Base-by-base conservation (phyloP, 371 early-diverging fungal species). In the Mortierella polycephala region DNA sequence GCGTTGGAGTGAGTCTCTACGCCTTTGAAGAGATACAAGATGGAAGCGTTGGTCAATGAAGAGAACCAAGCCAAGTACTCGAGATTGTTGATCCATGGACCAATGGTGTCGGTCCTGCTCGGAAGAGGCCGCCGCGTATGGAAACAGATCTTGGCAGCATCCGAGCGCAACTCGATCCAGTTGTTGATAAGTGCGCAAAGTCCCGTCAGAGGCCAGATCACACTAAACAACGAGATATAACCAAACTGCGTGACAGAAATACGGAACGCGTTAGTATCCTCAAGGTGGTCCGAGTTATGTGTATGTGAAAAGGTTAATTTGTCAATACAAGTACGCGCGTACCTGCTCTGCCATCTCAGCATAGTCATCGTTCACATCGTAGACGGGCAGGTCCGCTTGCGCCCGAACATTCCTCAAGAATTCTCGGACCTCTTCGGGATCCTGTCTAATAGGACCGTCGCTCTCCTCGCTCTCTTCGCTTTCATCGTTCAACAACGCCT, bases 271-370 rank as follows among this genome's bases (percentile, higher is more conserved):
- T 30, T 30, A 30, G 30, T 30, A 30, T 30, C 4, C 30, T 30
- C 30, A 2, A 30, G 30, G 30, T 4, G 30, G 4, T 2, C 30
- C n/a, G n/a, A n/a, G n/a, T n/a, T n/a, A n/a, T n/a, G n/a, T 30
- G 30, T 30, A 4, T 30, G 30, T 4, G 30, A 30, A 30, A 30
- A 30, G 30, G 4, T 9, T 9, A 53, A 42, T 40, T 37, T 9
- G 20, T n/a, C 6, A 11, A 18, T n/a, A 3, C 50, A 12, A 70
- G 49, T 47, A 14, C 46, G 49, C 47, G 11, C 46, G 58, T 87
- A 90, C 90, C 85, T 95, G 95, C 61, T 91, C 92, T 50, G 91
- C 89, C 94, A 96, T 93, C 71, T 96, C 96, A 21, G 90, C 90
- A 76, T 95, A 96, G 74, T 96, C 96, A 37, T 90, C 90, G 63